Evolutionary conservation across 345 rosid species (phyloP), one percentile per base, ranked within the genome.

Genomic region (Salix dunnii): DNA sequence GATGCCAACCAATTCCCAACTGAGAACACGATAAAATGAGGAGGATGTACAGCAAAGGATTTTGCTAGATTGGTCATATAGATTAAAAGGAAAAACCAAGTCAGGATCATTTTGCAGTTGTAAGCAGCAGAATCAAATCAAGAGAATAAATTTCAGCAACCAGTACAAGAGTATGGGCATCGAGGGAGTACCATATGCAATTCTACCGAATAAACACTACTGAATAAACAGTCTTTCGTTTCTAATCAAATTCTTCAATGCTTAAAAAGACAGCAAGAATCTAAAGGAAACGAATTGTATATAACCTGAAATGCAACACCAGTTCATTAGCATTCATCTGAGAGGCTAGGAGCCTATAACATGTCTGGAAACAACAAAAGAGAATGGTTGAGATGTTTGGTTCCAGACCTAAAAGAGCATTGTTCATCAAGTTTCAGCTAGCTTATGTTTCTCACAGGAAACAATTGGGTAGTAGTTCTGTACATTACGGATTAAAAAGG

Each of bases 371-470:
- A 23, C 63, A 58, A 9, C 63, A 58, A 58, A 58, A 58, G 12
- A 9, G 28, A 58, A 58, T 16, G 10, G 16, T 58, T 58, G 12
- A 23, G 63, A 58, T 58, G 28, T n/a, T 9, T 55, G 14, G 62
- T 55, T 55, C 62, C 62, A n/a, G 62, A 55, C 28, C 23, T n/a
- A 55, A n/a, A 25, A 55, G 28, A 58, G 28, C 63, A 58, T 58
- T 23, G 42, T 31, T 46, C 7, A 33, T 63, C 31, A 53, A 60
- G 72, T 36, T 79, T 58, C 63, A 46, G 23, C 74, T 21, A 17
- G 5, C 64, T 70, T 53, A 75, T 76, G 28, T 23, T 67, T 76
- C 75, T 63, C 33, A n/a, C 28, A n/a, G 48, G 64, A 73, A 69
- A 12, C 48, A 75, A 23, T 67, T 68, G 18, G 14, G 23, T 38